Percentiles rank a stretch among this genome's conserved stretches.
Conservation (phyloP, 2,329 filamentous ascomycete genomes). For the Elsinoe arachidis region DNA sequence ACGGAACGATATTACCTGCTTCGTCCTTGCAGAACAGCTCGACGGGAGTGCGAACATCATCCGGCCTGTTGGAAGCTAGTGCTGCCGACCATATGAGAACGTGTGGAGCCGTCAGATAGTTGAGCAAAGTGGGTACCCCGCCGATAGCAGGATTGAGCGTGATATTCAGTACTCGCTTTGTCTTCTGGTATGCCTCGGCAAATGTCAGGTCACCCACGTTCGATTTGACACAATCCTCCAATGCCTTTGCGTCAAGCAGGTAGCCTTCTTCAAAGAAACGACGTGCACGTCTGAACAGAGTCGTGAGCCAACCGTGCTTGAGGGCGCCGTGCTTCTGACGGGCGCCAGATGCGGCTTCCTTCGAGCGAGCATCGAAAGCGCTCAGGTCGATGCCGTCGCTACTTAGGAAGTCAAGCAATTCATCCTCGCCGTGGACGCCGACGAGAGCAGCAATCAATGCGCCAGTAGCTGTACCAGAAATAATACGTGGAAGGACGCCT, state of each 20-base stretch:
- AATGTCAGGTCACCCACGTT: slow-evolving; percentile 89
- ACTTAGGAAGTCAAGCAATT: slow-evolving; percentile 66
- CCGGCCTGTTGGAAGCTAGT: slow-evolving; percentile 62
- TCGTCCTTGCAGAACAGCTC: slow-evolving; percentile 72
- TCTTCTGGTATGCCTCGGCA: slow-evolving; percentile 79
- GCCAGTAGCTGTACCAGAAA: slow-evolving; percentile 83
- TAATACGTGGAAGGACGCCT: slow-evolving; percentile 76
- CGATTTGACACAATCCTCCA: slow-evolving; percentile 74
- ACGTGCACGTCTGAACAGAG: slow-evolving; percentile 55
- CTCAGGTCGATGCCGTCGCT: slow-evolving; percentile 75
- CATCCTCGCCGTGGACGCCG: slow-evolving; percentile 76
- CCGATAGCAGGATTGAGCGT: slow-evolving; percentile 68
- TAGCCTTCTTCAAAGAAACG: slow-evolving; percentile 71
- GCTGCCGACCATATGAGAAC: slow-evolving; percentile 78
- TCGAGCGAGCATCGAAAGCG: slow-evolving; percentile 54
- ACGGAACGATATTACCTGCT: slow-evolving; percentile 62
- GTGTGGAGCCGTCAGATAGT: slow-evolving; percentile 87
- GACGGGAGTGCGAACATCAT: slow-evolving; percentile 56
- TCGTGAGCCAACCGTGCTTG: slow-evolving; percentile 39
- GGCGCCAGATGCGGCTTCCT: slow-evolving; percentile 18
- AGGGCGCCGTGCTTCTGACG: slow-evolving; percentile 16
- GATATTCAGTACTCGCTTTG: slow-evolving; percentile 83
- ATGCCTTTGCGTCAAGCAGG: slow-evolving; percentile 69
- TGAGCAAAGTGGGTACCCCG: slow-evolving; percentile 75
- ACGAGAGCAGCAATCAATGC: slow-evolving; percentile 84